Base-by-base conservation (phyloP, 2,329 filamentous ascomycete species). In the Dothistroma pini region DNA sequence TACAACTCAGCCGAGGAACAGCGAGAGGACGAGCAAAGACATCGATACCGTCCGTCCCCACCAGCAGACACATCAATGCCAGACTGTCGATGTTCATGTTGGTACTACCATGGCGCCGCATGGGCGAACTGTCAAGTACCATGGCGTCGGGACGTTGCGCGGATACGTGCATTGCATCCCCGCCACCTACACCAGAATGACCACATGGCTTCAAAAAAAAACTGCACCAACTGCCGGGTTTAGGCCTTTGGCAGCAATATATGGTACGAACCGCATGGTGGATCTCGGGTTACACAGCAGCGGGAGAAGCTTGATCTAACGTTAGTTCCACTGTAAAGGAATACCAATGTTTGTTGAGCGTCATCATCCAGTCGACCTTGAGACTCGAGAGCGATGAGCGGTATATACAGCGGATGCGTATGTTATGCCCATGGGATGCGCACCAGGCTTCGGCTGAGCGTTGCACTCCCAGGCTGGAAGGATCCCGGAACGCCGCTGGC, bases 251-350 rank as follows among this genome's bases (percentile, higher is more conserved):
- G 48, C 38, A 56, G 21, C 19, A 38, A 48, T 29, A 19, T 29
- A 35, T 56, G 38, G 29, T 11, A 56, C 54, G 38, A 56, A 22
- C 38, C 32, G 35, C 54, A 32, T 56, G 35, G 35, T 56, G 54
- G 54, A 48, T 35, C 29, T 32, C 38, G 54, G 25, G 55, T 57
- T 57, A 57, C 55, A 57, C 55, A 34, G 44, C 55, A 22, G 41
- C 44, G 31, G 25, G 44, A 48, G 55, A 57, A 57, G 55, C 55
- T 57, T 57, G 32, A 35, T 29, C 25, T 11, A 44, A 57, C 55
- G 55, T 50, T 50, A n/a, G 47, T 53, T 32, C 29, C 25, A 53
- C 25, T 29, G 16, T 6, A 53, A 53, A 3, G n/a, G 51, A 2
- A 53, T 32, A 29, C n/a, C 51, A 29, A 53, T 6, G 21, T 16